Evolutionary conservation across 2,329 filamentous ascomycete genomes (phyloP).

Genomic region (Madurella fahalii): DNA sequence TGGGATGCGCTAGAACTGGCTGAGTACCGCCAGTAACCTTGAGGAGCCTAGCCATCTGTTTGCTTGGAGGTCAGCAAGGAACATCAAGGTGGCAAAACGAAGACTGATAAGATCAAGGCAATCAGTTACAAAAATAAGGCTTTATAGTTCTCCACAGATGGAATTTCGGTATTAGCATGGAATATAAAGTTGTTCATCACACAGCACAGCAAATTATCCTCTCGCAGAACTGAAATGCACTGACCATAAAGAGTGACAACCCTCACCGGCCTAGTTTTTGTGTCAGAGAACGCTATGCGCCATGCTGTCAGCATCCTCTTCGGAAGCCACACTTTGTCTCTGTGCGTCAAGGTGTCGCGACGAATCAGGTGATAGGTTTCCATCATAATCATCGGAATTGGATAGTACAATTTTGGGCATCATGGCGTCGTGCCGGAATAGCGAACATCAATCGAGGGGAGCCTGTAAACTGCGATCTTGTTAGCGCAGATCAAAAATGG

Average conservation of each 20-base stretch:
- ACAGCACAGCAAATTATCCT: constrained; percentile 31
- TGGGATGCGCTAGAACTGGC: constrained; percentile 53
- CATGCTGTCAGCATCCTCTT: not conserved
- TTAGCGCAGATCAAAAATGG: constrained; percentile 12
- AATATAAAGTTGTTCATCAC: constrained; percentile 70
- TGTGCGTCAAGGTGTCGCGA: not conserved
- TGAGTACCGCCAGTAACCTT: constrained; percentile 45
- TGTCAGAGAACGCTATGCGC: not conserved
- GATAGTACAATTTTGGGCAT: constrained; percentile 43
- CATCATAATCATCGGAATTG: constrained; percentile 39
- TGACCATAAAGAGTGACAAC: constrained; percentile 43
- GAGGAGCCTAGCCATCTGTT: constrained; percentile 13
- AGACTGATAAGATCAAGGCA: constrained; percentile 32
- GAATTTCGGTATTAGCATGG: constrained; percentile 73
- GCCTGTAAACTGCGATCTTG: constrained; percentile 13
- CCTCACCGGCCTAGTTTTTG: constrained; percentile 40
- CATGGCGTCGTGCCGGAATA: constrained; percentile 27
- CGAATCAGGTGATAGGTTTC: constrained; percentile 25
- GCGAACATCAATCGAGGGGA: not conserved
- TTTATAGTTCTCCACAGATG: constrained; percentile 60
- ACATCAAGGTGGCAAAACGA: constrained; percentile 23
- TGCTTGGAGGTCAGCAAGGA: constrained; percentile 23
- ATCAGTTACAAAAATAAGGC: constrained; percentile 79
- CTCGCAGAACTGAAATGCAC: constrained; percentile 21
- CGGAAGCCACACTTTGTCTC: not conserved